Evolutionary conservation across 2,329 filamentous ascomycete genomes (phyloP), one percentile per base, ranked within the genome.

Genomic region (Colletotrichum falcatum): DNA sequence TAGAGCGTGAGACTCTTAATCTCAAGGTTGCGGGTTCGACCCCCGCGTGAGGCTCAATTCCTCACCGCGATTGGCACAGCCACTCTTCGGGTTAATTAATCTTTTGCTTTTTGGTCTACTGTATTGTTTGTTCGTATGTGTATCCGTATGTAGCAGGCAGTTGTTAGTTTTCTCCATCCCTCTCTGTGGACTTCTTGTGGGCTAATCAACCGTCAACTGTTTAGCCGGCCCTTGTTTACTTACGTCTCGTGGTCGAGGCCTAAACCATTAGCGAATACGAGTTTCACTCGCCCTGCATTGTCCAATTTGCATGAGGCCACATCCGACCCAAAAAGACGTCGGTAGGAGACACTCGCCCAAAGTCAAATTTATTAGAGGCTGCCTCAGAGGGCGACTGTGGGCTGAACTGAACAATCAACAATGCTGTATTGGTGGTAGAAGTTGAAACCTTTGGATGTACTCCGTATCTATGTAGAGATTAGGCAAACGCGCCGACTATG

Each of bases 1-100:
- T 90, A 91, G 89, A 91, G 89, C 89, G 89, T 91, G 85, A 90
- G 89, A 90, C 89, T 91, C 89, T 88, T 87, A 88, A 72, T 72
- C 70, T 72, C 66, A 72, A 72, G 70, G 70, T 72, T 72, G 67
- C 70, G 70, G 70, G 73, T 74, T 74, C 73, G 74, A 75, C 74
- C 74, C 74, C 74, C 74, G 74, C 73, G 73, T 75, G 73, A 73
- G 74, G 74, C 74, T 75, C 74, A 75, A 74, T 62, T 67, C 67
- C 67, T 66, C 64, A 67, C 64, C 26, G 64, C 67, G 63, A 70
- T 61, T 70, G 67, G 46, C 33, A 39, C 23, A 53, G 48, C 60
- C 60, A 53, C 11, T 62, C 60, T 5, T 12, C 60, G 46, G 60
- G 53, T 68, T 59, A 48, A 9, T 68, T 59, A 48, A 9, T 16